Base-by-base conservation (phyloP, 192 early-diverging fungal species). In the Gaertneriomyces semiglobifer region DNA sequence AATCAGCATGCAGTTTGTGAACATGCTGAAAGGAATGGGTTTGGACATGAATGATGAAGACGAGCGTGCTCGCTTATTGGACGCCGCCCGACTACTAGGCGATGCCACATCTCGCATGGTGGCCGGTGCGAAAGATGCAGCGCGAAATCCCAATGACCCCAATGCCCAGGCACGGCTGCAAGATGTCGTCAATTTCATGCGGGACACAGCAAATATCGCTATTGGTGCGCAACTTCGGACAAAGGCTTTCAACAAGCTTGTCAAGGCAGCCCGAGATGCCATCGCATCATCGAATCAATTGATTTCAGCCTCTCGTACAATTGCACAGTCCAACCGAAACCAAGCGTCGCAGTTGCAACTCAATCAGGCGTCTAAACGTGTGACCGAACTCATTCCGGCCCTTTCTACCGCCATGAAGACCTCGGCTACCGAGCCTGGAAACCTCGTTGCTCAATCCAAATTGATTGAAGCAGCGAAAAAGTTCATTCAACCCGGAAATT, bases 311-410 rank as follows among this genome's bases (percentile, higher is more conserved):
- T 65, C 76, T 20, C 58, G 71, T 25, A 60, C 56, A 40, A 57
- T 73, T 9, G 78, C 74, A 2, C 45, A 73, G 20, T 79, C 79
- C 9, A 86, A 83, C 63, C 66, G 81, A 9, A 80, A 86, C 60
- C 84, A 80, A 65, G 62, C 69, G 4, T 77, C 76, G 42, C 83
- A 86, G 60, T 41, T 83, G 18, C 62, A 79, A 39, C 65, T 86
- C 0, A 86, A 82, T 48, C 74, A 72, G 51, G 68, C 79, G 8
- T 67, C 72, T 6, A 73, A 74, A 63, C 39, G 61, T 4, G 59
- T 81, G n/a, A 48, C 62, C 9, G 83, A 86, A 18, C 53, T 66
- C 10, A 73, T 66, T 4, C 77, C 78, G 12, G 46, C 65, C 11
- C 44, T 81, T 4, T 58, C 70, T 14, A 39, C 45, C 0, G 72